Evolutionary conservation across 2,329 filamentous ascomycete species (phyloP), one percentile per base, ranked within the genome.

Genomic region (Sarocladium kiliense): DNA sequence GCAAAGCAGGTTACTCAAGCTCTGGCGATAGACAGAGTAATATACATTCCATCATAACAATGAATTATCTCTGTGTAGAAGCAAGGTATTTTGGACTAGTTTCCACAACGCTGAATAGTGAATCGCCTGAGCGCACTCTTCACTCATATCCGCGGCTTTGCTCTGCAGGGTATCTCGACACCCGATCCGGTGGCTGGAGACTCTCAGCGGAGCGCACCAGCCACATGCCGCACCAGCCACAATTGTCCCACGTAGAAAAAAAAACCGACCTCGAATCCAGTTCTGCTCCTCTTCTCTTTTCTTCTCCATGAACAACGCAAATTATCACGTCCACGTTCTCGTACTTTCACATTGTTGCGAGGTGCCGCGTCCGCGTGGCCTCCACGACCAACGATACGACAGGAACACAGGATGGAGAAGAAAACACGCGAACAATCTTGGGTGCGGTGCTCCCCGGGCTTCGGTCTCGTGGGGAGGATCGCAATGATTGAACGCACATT

Each of bases 401-500:
- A 25, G 75, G 68, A 72, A 70, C 68, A 71, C 64, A 77, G 73
- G 75, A 80, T 74, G 77, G 71, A 80, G 77, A 80, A 67, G 59
- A 75, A 77, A 74, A 53, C 37, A 32, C 70, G 64, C 76, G 77
- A 73, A 74, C 77, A 78, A 78, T 80, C 77, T 80, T 80, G 77
- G 77, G 77, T 80, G 77, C 77, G 77, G 75, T 80, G 77, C 73
- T 79, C 72, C 71, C 70, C 75, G 47, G 47, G 47, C 47, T 51
- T 51, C 47, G 47, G 47, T 71, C 66, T 68, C 65, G 65, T 80
- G 77, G 71, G 75, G 70, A 77, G 77, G 77, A 80, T 74, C 77
- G 77, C 77, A 80, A 80, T 80, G 77, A 80, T 80, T 79, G 77
- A 79, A 64, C 77, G 77, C 73, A 80, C 77, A 80, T 78, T 54